phyloP scores from a whole-genome alignment of 2,329 filamentous ascomycete species.

The Scolecobasidium constrictum region DNA sequence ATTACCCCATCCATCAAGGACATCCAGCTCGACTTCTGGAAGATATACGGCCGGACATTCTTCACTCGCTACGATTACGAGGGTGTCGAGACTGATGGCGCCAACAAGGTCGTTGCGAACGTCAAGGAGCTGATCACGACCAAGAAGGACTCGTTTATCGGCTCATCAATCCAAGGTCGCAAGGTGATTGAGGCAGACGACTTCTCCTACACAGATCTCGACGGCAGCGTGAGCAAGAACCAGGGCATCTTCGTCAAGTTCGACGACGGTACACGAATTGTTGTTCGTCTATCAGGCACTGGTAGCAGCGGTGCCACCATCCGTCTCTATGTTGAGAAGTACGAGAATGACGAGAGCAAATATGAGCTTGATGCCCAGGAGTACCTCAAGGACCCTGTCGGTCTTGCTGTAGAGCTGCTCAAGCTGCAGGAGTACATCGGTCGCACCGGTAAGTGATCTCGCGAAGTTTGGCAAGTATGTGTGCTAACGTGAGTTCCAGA shows the following conservation, averaged over 20 bases:
- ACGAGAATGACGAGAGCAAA: constrained; percentile 69
- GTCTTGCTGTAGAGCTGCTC: constrained; percentile 71
- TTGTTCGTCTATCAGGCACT: constrained; percentile 89
- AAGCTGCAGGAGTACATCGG: constrained; percentile 92
- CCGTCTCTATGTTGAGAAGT: constrained; percentile 92
- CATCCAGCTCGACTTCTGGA: constrained; percentile 97
- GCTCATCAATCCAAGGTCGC: constrained; percentile 69
- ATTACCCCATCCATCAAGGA: constrained; percentile 85
- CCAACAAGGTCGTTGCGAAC: constrained; percentile 78
- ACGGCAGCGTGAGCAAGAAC: constrained; percentile 89
- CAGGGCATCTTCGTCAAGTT: constrained; percentile 94
- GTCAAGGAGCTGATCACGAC: constrained; percentile 66
- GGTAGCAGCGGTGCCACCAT: constrained; percentile 94
- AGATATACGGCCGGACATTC: constrained; percentile 90
- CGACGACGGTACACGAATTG: constrained; percentile 86
- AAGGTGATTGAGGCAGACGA: constrained; percentile 86
- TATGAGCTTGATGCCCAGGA: constrained; percentile 81
- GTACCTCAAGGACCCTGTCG: constrained; percentile 83
- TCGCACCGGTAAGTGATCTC: constrained; percentile 29
- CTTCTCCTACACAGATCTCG: constrained; percentile 98
- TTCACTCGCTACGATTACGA: constrained; percentile 99
- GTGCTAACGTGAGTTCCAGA: not conserved
- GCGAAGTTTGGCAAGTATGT: no score
- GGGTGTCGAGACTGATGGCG: constrained; percentile 81
- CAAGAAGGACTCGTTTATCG: constrained; percentile 63